Conservation (phyloP, 306 rosid genomes). For the Prunus mongolica region DNA sequence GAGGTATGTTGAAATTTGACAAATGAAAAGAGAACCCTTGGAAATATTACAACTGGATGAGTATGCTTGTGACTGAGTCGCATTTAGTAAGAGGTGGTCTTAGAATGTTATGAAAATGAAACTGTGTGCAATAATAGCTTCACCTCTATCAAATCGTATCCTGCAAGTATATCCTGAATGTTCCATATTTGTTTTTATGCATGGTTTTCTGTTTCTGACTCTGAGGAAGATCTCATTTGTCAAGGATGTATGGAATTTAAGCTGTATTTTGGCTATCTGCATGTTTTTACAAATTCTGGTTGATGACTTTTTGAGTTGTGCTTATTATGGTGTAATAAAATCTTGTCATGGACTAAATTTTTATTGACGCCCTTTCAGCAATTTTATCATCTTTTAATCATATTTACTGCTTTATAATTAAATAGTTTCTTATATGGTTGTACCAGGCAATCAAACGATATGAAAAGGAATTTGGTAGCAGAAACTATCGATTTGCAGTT, state of each 20-base stretch:
- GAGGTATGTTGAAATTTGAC: neutral
- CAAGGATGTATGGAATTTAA: neutral
- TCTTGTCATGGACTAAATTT: neutral
- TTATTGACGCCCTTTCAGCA: neutral
- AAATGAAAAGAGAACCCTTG: neutral
- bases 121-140: neutral
- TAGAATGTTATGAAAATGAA: neutral
- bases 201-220: neutral
- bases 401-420: conserved; percentile 9
- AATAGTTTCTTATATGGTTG: neutral
- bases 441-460: conserved; percentile 59
- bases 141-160: neutral
- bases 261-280: neutral
- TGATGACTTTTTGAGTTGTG: neutral
- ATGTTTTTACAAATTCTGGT: neutral
- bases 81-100: neutral
- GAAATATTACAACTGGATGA: neutral
- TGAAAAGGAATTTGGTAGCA: conserved; percentile 58
- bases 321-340: neutral
- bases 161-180: too few species aligned
- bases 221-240: conserved; percentile 4
- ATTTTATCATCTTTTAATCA: neutral
- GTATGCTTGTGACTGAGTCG: neutral
- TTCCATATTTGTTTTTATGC: too few species aligned
- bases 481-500: conserved; percentile 49